Conservation (phyloP, 495 filamentous ascomycete genomes). For the Extremus antarcticus region DNA sequence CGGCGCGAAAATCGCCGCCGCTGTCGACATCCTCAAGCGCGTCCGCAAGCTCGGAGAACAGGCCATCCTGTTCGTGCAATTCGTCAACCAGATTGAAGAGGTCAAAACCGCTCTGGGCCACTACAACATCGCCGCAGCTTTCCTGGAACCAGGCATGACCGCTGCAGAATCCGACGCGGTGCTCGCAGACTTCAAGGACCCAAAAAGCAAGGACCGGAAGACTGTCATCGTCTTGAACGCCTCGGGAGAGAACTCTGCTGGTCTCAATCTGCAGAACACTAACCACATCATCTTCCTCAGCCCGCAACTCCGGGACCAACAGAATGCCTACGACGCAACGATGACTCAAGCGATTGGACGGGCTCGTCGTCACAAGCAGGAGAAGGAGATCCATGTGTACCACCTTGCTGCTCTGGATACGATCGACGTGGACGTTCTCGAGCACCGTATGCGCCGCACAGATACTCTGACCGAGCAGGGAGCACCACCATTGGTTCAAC, state of each 20-base stretch:
- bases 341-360: slow-evolving; percentile 68
- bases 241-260: slow-evolving; percentile 52
- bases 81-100: slow-evolving; percentile 19
- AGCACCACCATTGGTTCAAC: neutral
- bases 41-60: slow-evolving; percentile 24
- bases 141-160: neutral
- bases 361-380: slow-evolving; percentile 55
- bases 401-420: slow-evolving; percentile 53
- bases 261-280: slow-evolving; percentile 60
- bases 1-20: slow-evolving; percentile 24
- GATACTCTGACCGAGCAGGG: slow-evolving; percentile 9
- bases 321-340: slow-evolving; percentile 46
- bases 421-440: slow-evolving; percentile 59
- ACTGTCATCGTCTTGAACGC: slow-evolving; percentile 59
- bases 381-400: slow-evolving; percentile 56
- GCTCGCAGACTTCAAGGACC: slow-evolving; percentile 33
- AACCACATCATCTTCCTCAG: slow-evolving; percentile 70
- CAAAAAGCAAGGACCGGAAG: slow-evolving; percentile 16
- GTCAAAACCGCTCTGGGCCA: slow-evolving; percentile 27
- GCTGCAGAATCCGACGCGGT: neutral
- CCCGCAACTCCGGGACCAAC: slow-evolving; percentile 44
- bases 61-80: slow-evolving; percentile 33
- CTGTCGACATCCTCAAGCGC: slow-evolving; percentile 19
- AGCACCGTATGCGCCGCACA: slow-evolving; percentile 29
- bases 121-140: slow-evolving; percentile 28